phyloP scores from a whole-genome alignment of 2,329 filamentous ascomycete genomes.

The Mariannaea sp. region DNA sequence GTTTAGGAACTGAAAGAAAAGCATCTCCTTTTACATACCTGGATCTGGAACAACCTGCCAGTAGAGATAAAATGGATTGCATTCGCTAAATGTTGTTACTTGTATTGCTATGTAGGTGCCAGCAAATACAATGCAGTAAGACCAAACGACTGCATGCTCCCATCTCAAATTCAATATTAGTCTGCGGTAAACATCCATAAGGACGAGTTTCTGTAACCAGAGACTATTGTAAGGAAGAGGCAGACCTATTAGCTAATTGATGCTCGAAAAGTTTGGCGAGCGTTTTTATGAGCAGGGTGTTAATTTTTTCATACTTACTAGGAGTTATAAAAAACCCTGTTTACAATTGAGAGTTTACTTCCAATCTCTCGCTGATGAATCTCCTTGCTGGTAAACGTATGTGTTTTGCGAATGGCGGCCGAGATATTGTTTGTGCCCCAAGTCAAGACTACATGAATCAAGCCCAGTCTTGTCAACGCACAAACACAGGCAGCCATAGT shows the following conservation, averaged over 20 bases:
- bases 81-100: conserved; percentile 30
- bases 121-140: conserved; percentile 24
- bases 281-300: too few species aligned
- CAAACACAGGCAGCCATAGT: conserved; percentile 21
- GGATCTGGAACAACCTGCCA: conserved; percentile 29
- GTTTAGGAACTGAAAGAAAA: too few species aligned
- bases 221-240: too few species aligned
- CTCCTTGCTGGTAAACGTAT: conserved; percentile 14
- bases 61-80: conserved; percentile 23
- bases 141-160: conserved; percentile 19
- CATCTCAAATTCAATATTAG: conserved; percentile 19
- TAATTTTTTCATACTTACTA: too few species aligned
- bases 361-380: conserved; percentile 17
- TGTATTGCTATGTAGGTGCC: conserved; percentile 22
- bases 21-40: conserved; percentile 13
- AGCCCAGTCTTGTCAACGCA: conserved; percentile 17
- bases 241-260: too few species aligned
- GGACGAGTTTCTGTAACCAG: conserved; percentile 30
- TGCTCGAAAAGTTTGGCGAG: too few species aligned
- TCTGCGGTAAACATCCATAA: conserved; percentile 27
- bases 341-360: conserved; percentile 20
- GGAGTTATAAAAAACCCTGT: conserved; percentile 24
- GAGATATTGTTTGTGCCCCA: conserved; percentile 25
- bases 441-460: conserved; percentile 23
- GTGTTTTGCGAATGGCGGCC: conserved; percentile 14